Evolutionary conservation across 495 filamentous ascomycete species (phyloP).

Genomic region (Daldinia concentrica): DNA sequence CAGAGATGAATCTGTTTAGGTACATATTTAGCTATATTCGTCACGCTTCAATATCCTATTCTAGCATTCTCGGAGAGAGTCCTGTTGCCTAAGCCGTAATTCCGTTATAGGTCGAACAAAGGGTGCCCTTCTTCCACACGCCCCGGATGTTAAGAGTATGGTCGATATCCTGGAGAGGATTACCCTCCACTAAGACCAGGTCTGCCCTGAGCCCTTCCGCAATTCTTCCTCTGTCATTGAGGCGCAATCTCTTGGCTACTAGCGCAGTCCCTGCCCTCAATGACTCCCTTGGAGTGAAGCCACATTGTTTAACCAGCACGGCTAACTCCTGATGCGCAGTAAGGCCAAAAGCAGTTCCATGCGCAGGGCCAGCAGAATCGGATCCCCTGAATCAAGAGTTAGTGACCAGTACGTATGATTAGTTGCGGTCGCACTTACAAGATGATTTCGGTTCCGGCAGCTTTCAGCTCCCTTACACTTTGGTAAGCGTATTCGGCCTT

Average conservation of each 20-base stretch:
- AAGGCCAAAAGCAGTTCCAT: conserved; percentile 28
- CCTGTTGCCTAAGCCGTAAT: not conserved
- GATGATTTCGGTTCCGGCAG: conserved; percentile 25
- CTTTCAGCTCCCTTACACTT: conserved; percentile 27
- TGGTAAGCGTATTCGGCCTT: conserved; percentile 32
- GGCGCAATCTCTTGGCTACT: conserved; percentile 40
- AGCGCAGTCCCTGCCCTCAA: conserved; percentile 41
- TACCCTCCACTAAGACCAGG: conserved; percentile 46
- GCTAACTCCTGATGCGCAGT: conserved; percentile 32
- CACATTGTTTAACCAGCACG: conserved; percentile 23
- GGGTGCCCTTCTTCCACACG: conserved; percentile 31
- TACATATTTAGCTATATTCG: not conserved
- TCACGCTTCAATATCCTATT: not conserved
- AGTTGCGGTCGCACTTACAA: conserved; percentile 2
- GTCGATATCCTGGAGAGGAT: conserved; percentile 47
- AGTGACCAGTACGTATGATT: not conserved
- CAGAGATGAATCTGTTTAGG: not conserved
- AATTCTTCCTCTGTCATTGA: conserved; percentile 47
- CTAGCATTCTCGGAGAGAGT: not conserved
- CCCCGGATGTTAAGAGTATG: conserved; percentile 26
- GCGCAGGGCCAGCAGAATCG: conserved; percentile 31
- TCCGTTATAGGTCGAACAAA: conserved; percentile 17
- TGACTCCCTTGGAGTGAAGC: conserved; percentile 46
- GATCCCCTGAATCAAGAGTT: conserved; percentile 9
- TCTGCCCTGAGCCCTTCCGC: conserved; percentile 46